Evolutionary conservation across 192 early-diverging fungal species (phyloP), one percentile per base, ranked within the genome.

Genomic region (Funneliformis mosseae): DNA sequence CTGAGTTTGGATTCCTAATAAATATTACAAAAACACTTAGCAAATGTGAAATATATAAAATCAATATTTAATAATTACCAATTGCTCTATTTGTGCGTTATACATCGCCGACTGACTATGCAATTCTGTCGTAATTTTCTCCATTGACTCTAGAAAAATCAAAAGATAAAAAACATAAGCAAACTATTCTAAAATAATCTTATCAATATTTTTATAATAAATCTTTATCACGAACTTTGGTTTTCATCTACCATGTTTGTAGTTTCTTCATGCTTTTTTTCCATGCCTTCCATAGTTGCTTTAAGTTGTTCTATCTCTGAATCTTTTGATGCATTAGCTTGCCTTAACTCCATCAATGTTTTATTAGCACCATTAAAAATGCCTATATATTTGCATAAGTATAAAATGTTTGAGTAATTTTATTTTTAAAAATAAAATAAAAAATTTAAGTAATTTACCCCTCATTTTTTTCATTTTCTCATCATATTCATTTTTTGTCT

Each of bases 381-480:
- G 0, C 85, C 90, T 83, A 23, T 16, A 27, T 23, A 21, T 55
- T 25, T 4, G 77, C n/a, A n/a, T n/a, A n/a, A n/a, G 27, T 21
- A 70, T 43, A n/a, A 70, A n/a, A n/a, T n/a, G 9, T 69, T 8
- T 28, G 1, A 21, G 16, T 14, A 71, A 48, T 11, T 28, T 48
- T 74, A 45, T 46, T 28, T 23, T 27, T 33, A 55, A 27, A 6
- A 28, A 66, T 5, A 27, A 66, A 14, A 66, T 23, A 46, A 9
- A 27, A 33, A 38, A n/a, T 69, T n/a, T 42, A 41, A n/a, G 27
- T 59, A 41, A 48, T 14, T 71, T 88, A 84, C 87, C 83, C 83
- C 85, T 83, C 88, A 89, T 90, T 76, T 90, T 88, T 64, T 89
- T 90, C 74, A 89, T 64, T 68, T 92, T 91, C 25, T 88, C 88